Evolutionary conservation across 2,329 filamentous ascomycete species (phyloP).

Genomic region (Gnomoniopsis smithogilvyi): DNA sequence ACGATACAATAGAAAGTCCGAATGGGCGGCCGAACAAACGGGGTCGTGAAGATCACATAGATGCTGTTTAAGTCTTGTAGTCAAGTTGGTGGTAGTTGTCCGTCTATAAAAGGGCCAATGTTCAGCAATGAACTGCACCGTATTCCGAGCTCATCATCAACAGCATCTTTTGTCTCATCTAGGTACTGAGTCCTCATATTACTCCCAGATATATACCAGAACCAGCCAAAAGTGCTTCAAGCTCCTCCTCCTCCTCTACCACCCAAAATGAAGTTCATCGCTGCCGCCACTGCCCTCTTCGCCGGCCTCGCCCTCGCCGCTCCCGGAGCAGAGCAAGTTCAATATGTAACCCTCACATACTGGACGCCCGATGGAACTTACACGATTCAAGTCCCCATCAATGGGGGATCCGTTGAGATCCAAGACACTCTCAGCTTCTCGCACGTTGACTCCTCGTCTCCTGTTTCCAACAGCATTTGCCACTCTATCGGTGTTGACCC

Average conservation of each 20-base stretch:
- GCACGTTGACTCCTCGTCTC: conserved; percentile 11
- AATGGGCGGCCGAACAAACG: conserved; percentile 7
- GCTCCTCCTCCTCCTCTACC: background rate
- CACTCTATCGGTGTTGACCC: conserved; percentile 13
- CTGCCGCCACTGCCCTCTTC: conserved; percentile 14
- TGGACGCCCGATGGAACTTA: conserved; percentile 18
- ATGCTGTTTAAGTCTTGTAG: background rate
- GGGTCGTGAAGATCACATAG: background rate
- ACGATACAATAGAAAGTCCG: conserved; percentile 1
- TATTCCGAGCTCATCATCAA: background rate
- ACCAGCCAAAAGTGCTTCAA: background rate
- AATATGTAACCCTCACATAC: conserved; percentile 14
- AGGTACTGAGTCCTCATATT: background rate
- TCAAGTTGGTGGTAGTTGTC: background rate
- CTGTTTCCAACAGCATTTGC: conserved; percentile 13
- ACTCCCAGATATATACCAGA: background rate
- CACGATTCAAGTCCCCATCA: conserved; percentile 8
- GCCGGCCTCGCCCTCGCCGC: conserved; percentile 18
- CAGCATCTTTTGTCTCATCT: background rate
- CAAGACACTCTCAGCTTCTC: conserved; percentile 18
- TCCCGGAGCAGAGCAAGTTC: conserved; percentile 8
- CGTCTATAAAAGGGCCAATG: conserved; percentile 6
- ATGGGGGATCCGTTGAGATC: conserved; percentile 7
- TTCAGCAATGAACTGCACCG: background rate
- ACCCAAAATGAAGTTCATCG: conserved; percentile 16